phyloP scores from a whole-genome alignment of 306 rosid species.

The Acacia confusa region DNA sequence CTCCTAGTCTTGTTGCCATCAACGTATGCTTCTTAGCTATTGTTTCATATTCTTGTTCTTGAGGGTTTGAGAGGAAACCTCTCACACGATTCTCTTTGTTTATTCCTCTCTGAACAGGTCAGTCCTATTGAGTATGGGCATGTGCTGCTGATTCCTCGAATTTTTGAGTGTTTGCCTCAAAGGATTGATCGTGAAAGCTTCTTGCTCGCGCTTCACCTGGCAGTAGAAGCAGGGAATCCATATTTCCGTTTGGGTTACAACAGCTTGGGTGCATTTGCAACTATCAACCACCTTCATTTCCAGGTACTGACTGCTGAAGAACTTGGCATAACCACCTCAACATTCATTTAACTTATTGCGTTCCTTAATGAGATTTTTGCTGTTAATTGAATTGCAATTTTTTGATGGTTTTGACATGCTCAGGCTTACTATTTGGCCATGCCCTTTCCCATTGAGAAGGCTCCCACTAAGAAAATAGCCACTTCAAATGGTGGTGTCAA shows the following conservation, averaged over 20 bases:
- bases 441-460: conserved; percentile 96
- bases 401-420: conserved; percentile 22
- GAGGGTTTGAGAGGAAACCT: background rate
- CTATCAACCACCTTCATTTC: conserved; percentile 98
- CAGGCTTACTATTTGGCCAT: conserved; percentile 90
- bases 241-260: conserved; percentile 93
- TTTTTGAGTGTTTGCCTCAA: conserved; percentile 78
- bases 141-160: conserved; percentile 89
- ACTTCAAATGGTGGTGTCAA: conserved; percentile 51
- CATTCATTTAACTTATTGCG: background rate
- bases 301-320: conserved; percentile 52
- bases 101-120: conserved; percentile 54
- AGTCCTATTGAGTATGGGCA: conserved; percentile 99
- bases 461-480: conserved; percentile 57
- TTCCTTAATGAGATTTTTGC: conserved; percentile 17
- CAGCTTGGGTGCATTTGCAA: conserved; percentile 98
- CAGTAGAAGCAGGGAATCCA: conserved; percentile 73
- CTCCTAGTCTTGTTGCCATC: conserved; percentile 90
- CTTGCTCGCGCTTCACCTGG: conserved; percentile 91
- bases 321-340: background rate
- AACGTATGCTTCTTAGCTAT: conserved; percentile 48
- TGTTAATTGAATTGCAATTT: background rate
- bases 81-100: conserved; percentile 1
- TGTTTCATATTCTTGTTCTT: background rate
- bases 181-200: conserved; percentile 80